Percentiles rank a stretch among this genome's conserved stretches.
Conservation (phyloP, 2,329 filamentous ascomycete species). For the Fusarium equiseti region DNA sequence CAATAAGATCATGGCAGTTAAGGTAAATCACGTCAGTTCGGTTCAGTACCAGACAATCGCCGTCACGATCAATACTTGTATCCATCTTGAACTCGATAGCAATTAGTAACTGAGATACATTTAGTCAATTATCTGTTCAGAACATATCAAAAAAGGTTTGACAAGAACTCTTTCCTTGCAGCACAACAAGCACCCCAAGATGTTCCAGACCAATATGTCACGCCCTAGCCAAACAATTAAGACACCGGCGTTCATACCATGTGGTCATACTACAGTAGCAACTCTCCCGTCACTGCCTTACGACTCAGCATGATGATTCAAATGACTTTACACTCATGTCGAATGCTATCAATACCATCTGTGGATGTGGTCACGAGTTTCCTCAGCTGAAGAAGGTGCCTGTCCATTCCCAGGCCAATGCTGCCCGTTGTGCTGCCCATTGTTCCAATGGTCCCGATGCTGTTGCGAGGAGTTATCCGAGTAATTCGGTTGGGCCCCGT, state of each 20-base stretch:
- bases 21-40: not conserved
- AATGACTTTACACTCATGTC: not conserved
- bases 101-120: not conserved
- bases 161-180: not conserved
- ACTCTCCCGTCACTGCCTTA: no score
- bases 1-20: not conserved
- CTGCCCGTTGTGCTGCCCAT: conserved; percentile 17
- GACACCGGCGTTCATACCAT: not conserved
- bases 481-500: not conserved
- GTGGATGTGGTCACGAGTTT: conserved; percentile 12
- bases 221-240: not conserved
- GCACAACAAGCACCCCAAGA: not conserved
- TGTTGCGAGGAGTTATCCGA: not conserved
- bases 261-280: not conserved
- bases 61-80: not conserved
- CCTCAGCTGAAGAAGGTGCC: conserved; percentile 26
- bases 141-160: not conserved
- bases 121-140: not conserved
- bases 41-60: not conserved
- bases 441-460: conserved; percentile 7
- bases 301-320: not conserved
- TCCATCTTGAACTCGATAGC: not conserved
- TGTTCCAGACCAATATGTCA: not conserved
- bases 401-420: conserved; percentile 11
- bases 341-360: conserved; percentile 17